Conservation (phyloP, 2,329 filamentous ascomycete species). For the Stachybotrys echinatus region DNA sequence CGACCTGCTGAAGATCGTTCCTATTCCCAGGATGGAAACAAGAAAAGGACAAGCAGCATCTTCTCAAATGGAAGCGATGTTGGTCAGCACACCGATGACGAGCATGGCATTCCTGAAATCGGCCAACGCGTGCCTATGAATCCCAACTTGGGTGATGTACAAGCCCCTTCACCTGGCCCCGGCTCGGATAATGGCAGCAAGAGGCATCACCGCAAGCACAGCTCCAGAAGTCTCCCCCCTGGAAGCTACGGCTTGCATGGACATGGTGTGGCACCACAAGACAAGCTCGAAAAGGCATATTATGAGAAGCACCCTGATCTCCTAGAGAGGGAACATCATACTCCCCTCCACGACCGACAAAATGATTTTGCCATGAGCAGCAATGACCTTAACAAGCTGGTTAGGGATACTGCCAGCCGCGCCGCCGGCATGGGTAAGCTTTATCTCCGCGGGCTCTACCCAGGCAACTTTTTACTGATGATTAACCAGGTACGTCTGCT, state of each 20-base stretch:
- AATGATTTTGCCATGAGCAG: slow-evolving; percentile 81
- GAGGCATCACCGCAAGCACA: slow-evolving; percentile 66
- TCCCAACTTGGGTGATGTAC: slow-evolving; percentile 86
- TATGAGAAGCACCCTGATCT: slow-evolving; percentile 88
- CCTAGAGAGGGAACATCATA: slow-evolving; percentile 65
- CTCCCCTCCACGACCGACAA: slow-evolving; percentile 48
- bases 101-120: slow-evolving; percentile 88
- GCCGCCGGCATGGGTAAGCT: slow-evolving; percentile 46
- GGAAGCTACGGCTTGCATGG: slow-evolving; percentile 93
- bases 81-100: slow-evolving; percentile 55
- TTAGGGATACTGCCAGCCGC: slow-evolving; percentile 62
- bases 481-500: slow-evolving; percentile 52
- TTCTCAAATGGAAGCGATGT: slow-evolving; percentile 47
- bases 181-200: slow-evolving; percentile 36
- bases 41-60: slow-evolving; percentile 60
- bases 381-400: slow-evolving; percentile 85
- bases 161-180: slow-evolving; percentile 81
- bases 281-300: slow-evolving; percentile 87
- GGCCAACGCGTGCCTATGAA: slow-evolving; percentile 93
- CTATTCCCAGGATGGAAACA: slow-evolving; percentile 45
- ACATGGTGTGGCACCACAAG: slow-evolving; percentile 68
- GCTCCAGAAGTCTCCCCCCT: slow-evolving; percentile 66
- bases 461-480: slow-evolving; percentile 17
- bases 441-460: slow-evolving; percentile 1
- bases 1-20: slow-evolving; percentile 50